Evolutionary conservation across 176 grass and related monocot species (phyloP).

Genomic region (Paspalum notatum): DNA sequence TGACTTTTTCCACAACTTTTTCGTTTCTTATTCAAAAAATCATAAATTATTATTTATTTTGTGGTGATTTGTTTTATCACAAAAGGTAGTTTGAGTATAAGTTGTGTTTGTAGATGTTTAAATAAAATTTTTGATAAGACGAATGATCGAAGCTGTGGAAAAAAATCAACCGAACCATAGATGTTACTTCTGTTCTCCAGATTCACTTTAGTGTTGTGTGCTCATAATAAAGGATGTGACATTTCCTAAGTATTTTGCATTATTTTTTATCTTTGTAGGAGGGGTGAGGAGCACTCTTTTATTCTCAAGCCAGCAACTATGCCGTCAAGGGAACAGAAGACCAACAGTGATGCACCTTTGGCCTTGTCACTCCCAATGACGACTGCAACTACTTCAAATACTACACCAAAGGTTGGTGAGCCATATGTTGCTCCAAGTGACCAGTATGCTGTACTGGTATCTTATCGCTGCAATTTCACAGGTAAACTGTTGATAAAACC

Average conservation of each 20-base stretch:
- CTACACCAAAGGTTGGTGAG: constrained; percentile 52
- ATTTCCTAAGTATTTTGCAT: constrained; percentile 16
- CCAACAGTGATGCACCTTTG: constrained; percentile 45
- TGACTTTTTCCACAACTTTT: too few relatives aligned
- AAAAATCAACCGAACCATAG: too few relatives aligned
- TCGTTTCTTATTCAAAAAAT: too few relatives aligned
- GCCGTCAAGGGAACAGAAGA: constrained; percentile 52
- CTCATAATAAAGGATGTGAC: constrained; percentile 10
- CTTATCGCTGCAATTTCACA: constrained; percentile 92
- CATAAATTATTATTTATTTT: too few relatives aligned
- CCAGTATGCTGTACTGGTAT: constrained; percentile 89
- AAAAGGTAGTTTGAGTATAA: too few relatives aligned
- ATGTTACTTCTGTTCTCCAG: constrained; percentile 12
- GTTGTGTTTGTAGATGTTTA: too few relatives aligned
- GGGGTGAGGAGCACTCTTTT: constrained; percentile 91
- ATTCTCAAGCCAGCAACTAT: constrained; percentile 87
- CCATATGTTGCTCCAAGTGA: constrained; percentile 43
- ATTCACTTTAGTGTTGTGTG: constrained; percentile 29
- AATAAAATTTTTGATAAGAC: too few relatives aligned
- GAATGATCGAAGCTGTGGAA: too few relatives aligned
- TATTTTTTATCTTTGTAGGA: constrained; percentile 62
- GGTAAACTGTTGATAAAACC: constrained; percentile 49
- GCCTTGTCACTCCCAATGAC: constrained; percentile 47
- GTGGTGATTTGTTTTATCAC: too few relatives aligned
- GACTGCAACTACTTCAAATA: constrained; percentile 42